Base-by-base conservation (phyloP, 108 stramenopile species). In the Cyclotella baltica region DNA sequence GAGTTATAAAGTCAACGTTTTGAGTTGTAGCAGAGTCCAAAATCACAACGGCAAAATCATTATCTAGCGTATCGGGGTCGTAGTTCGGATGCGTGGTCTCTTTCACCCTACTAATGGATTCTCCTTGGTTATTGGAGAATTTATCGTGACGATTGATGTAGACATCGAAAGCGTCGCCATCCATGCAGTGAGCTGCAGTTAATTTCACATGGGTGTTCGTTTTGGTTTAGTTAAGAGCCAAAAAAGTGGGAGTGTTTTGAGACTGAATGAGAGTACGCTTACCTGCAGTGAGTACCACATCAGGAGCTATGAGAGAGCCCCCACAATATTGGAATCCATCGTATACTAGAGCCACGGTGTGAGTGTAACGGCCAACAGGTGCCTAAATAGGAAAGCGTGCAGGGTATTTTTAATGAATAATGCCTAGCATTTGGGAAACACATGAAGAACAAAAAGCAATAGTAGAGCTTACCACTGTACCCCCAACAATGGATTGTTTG, bases 31-130 rank as follows among this genome's bases (percentile, higher is more conserved):
- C 50, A 35, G 36, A 25, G 51, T 62, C 35, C 70, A 85, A 38
- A 19, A 66, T 51, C 51, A 85, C 30, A 9, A 85, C 13, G 37
- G 71, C 68, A 64, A 85, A 79, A 68, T 89, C 88, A 65, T 84
- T 73, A 15, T 55, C 40, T 33, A 72, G 22, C 15, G 58, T 70
- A 23, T 22, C 15, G n/a, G 25, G 6, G 27, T 81, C 47, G 73
- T 77, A 83, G 2, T 59, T 27, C 9, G 88, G 86, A 68, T 89
- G 88, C 20, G 11, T 16, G 0, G 20, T 50, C 15, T 22, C 31
- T 5, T 38, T 31, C 20, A 16, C 23, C 18, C 34, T 52, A 0
- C 23, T 16, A 30, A 48, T 36, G 13, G 13, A 4, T n/a, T n/a
- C n/a, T 65, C 36, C 11, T 43, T 25, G 23, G 10, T 15, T n/a